Evolutionary conservation across 148 eudicot genomes (phyloP), one percentile per base, ranked within the genome.

Genomic region (Amaranthus hypochondriacus): DNA sequence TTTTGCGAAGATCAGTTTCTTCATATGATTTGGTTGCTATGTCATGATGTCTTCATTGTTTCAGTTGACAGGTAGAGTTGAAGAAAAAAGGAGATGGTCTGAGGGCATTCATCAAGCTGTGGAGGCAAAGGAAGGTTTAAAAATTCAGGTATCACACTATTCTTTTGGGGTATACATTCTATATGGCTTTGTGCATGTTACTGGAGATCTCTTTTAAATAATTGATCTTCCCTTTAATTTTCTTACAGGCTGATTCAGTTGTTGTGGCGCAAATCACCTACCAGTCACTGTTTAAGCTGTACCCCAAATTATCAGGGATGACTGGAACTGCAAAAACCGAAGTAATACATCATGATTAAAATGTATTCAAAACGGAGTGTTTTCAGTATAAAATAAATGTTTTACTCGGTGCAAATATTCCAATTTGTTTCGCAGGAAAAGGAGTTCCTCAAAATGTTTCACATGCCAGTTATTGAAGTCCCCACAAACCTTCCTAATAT

Each of bases 241-340:
- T 65, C 56, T 81, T 84, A 55, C 84, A 95, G 99, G 96, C 92
- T 78, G 96, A 90, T 90, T 85, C 97, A 21, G 92, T 92, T 79
- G 94, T 89, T 14, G 94, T 96, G 78, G 99, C 99, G 21, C 99
- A 96, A 96, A 96, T 96, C 73, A 96, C 97, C 49, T 90, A 96
- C 71, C 97, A 92, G 77, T 96, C 99, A 44, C 83, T 96, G 43
- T 96, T 96, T 82, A 96, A 96, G 87, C 86, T 96, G 50, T 96
- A 92, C 69, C 97, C 99, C 15, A 96, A 92, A 83, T 87, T 96
- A 68, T 92, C 97, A n/a, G 99, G 99, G 86, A 96, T 96, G 99
- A 96, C 99, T 62, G 99, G 99, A 80, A 96, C 99, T 74, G 99
- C 99, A 82, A 96, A 96, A 86, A 96, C 99, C 39, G 99, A 96